Evolutionary conservation across 495 filamentous ascomycete species (phyloP), one percentile per base, ranked within the genome.

Genomic region (Penicillium cataractarum): DNA sequence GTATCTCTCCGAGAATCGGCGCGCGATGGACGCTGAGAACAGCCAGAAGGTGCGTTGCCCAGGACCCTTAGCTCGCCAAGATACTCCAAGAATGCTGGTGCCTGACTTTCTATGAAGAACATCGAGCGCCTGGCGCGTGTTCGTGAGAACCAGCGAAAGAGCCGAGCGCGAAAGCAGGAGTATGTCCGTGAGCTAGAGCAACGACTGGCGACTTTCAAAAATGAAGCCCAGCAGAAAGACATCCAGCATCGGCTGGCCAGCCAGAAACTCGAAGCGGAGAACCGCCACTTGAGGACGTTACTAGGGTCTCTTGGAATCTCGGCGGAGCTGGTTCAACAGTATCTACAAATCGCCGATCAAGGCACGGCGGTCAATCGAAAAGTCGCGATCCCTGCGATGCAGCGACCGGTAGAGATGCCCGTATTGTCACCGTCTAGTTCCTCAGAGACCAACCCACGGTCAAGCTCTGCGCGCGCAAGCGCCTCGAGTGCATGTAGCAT

Each of bases 81-180:
- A 26, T 37, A 13, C 48, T 10, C 17, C 46, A 12, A 50, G 19
- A 50, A 46, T 26, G n/a, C 26, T 37, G 37, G 35, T 40, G 58
- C 27, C 58, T 72, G 56, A 73, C 65, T 56, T 6, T n/a, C 31
- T 24, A 46, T 9, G 15, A 46, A 80, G 75, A 65, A 74, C 55
- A 31, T 64, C 24, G 72, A 77, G n/a, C 73, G 73, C 62, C 72
- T 77, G 17, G 76, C 77, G 10, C 75, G 78, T n/a, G 69, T 81
- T 50, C 83, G 92, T n/a, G 89, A 93, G 51, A 95, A 95, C 71
- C 92, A 95, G 68, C 85, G 92, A 46, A 89, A 87, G 39, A 92
- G 89, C 50, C 87, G 92, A 26, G 90, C 90, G 13, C 81, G 88
- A 24, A 85, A 86, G 61, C 92, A 90, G 75, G 88, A 92, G 69